These are phyloP conservation scores for Allium sativum DNA, from an alignment of 106 monocot genomes.

Conservation along the genomic window DNA sequence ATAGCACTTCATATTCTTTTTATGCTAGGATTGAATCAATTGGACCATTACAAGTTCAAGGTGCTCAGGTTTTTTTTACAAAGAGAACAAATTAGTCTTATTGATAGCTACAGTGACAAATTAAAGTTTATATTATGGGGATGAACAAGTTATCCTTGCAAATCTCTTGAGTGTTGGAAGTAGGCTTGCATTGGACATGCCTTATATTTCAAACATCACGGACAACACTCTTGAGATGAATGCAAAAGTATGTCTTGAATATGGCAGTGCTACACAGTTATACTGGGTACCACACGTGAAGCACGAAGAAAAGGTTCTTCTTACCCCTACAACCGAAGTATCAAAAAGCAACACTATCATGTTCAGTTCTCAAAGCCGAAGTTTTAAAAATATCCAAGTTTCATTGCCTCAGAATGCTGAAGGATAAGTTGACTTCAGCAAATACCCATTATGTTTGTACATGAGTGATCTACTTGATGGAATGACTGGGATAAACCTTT, in stretches of 20 bases:
- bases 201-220: slow-evolving; percentile 44
- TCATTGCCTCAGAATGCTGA: slow-evolving; percentile 58
- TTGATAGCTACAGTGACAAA: slow-evolving; percentile 61
- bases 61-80: slow-evolving; percentile 29
- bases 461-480: slow-evolving; percentile 64
- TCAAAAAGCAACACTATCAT: slow-evolving; percentile 41
- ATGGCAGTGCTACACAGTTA: slow-evolving; percentile 86
- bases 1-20: slow-evolving; percentile 61
- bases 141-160: slow-evolving; percentile 75
- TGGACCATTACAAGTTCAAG: slow-evolving; percentile 51
- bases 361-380: slow-evolving; percentile 22
- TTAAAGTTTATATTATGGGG: slow-evolving; percentile 93
- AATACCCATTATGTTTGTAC: slow-evolving; percentile 65
- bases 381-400: slow-evolving; percentile 49
- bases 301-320: slow-evolving; percentile 81
- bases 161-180: slow-evolving; percentile 91
- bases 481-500: slow-evolving; percentile 71
- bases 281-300: slow-evolving; percentile 75
- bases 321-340: slow-evolving; percentile 61
- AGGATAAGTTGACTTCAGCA: slow-evolving; percentile 73
- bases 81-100: slow-evolving; percentile 54
- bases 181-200: slow-evolving; percentile 88
- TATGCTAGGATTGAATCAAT: slow-evolving; percentile 87
- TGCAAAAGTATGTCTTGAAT: slow-evolving; percentile 76
- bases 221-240: slow-evolving; percentile 20